Conservation (phyloP, 495 filamentous ascomycete species). For the Daldinia decipiens region DNA sequence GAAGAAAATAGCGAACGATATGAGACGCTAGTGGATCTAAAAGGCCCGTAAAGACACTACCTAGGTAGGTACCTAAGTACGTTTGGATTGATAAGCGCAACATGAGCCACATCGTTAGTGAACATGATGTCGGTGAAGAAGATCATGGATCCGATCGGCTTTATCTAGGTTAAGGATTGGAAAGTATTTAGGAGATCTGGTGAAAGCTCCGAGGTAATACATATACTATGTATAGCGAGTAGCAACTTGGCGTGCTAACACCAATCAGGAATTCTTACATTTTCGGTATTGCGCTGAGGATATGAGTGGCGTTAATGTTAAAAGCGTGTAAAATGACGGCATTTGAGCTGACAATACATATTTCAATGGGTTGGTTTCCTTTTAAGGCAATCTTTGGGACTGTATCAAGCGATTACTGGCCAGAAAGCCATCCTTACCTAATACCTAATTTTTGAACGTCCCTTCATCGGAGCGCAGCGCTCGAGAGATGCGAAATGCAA, state of each 20-base stretch:
- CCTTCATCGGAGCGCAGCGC: not conserved
- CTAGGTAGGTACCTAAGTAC: not conserved
- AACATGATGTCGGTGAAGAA: not conserved
- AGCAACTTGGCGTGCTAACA: not conserved
- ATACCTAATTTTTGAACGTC: not conserved
- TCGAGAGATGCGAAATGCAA: not conserved
- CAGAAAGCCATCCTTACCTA: not conserved
- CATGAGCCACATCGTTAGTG: not conserved
- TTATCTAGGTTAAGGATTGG: not conserved
- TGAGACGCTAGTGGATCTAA: not conserved
- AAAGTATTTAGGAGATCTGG: not conserved
- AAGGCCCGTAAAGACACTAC: not conserved
- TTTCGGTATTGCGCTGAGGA: not conserved
- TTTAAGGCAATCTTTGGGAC: not conserved
- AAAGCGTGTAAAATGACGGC: no score
- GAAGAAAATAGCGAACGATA: not conserved
- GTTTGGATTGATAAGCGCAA: not conserved
- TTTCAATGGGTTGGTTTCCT: not conserved
- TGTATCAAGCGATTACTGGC: not conserved
- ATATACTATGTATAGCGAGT: not conserved
- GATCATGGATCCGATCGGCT: not conserved
- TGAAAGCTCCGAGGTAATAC: not conserved
- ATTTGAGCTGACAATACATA: not conserved
- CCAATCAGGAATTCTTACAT: not conserved
- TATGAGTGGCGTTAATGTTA: not conserved